phyloP scores from a whole-genome alignment of 208 protist genomes.

The Porcisia hertigi region DNA sequence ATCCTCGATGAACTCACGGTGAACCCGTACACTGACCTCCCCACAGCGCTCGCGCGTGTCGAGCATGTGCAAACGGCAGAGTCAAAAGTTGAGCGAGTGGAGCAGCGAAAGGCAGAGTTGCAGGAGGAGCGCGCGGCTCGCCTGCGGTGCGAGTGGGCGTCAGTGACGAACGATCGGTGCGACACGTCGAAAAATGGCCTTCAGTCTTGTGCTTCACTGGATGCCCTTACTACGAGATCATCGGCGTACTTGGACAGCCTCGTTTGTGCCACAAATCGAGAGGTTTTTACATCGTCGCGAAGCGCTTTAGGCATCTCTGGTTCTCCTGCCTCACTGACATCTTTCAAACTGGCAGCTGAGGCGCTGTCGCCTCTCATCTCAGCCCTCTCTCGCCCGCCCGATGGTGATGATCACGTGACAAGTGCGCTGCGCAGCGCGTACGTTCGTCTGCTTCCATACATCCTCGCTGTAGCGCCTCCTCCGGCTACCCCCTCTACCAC shows the following conservation, averaged over 20 bases:
- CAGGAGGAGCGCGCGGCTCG: constrained; percentile 13
- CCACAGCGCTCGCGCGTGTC: constrained; percentile 9
- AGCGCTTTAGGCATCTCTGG: neutral
- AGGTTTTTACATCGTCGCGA: neutral
- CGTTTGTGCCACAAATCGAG: neutral
- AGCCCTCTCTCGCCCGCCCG: neutral
- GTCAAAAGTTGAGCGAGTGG: constrained; percentile 6
- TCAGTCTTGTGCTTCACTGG: neutral
- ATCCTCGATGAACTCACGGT: constrained; percentile 27
- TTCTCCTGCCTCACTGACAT: neutral
- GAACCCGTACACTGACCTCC: constrained; percentile 15
- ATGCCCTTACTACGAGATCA: constrained; percentile 1
- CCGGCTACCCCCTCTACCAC: neutral
- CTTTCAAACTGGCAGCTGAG: neutral
- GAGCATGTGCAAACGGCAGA: constrained; percentile 4
- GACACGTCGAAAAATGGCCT: no score
- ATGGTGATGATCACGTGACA: neutral
- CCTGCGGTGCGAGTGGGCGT: constrained; percentile 16
- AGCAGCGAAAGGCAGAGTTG: constrained; percentile 15
- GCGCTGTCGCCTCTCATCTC: constrained; percentile 1
- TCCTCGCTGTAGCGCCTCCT: constrained; percentile 5
- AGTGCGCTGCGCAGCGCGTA: constrained; percentile 15
- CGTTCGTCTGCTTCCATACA: constrained; percentile 13
- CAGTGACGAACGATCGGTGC: neutral
- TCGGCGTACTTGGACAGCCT: neutral